A percentile compares a stretch with the other conserved stretches of the same genome.
phyloP scores from a whole-genome alignment of 2,329 filamentous ascomycete species.

The Fusarium guadeloupense region DNA sequence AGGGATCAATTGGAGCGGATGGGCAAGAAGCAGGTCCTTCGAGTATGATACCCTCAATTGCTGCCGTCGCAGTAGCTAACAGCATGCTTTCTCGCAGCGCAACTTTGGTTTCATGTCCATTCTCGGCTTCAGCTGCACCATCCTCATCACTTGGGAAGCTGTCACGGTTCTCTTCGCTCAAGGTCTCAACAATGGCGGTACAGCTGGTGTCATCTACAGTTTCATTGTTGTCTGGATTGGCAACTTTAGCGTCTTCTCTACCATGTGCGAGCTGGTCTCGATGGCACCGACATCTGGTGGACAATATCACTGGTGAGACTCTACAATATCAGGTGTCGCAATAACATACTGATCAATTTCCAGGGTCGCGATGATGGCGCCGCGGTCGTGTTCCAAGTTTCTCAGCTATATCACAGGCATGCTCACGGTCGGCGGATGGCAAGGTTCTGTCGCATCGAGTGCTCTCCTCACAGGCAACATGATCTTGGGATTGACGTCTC shows the following conservation, averaged over 20 bases:
- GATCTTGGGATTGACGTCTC: constrained; percentile 48
- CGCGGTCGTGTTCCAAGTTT: constrained; percentile 58
- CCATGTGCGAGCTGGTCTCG: constrained; percentile 53
- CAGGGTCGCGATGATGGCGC: constrained; percentile 61
- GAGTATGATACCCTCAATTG: not conserved
- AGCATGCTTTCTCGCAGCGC: constrained; percentile 43
- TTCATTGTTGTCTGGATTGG: constrained; percentile 60
- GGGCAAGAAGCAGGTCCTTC: constrained; percentile 45
- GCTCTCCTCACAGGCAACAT: constrained; percentile 57
- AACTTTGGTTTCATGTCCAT: constrained; percentile 62
- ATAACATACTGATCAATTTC: not conserved
- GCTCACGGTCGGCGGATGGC: constrained; percentile 61
- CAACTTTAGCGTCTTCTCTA: constrained; percentile 54
- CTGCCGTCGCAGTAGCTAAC: not conserved
- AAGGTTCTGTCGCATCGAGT: constrained; percentile 46
- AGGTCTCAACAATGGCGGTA: constrained; percentile 60
- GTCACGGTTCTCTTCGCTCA: constrained; percentile 48
- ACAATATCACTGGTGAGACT: constrained; percentile 62
- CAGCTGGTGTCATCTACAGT: constrained; percentile 62
- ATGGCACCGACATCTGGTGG: constrained; percentile 63
- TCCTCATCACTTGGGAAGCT: constrained; percentile 64
- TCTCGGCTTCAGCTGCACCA: constrained; percentile 61
- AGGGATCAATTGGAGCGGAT: constrained; percentile 41
- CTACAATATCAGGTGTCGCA: accelerated
- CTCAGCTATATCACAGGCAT: constrained; percentile 63